Evolutionary conservation across 805 yeast genomes (phyloP), one percentile per base, ranked within the genome.

Genomic region (Sugiyamaella chiloensis): DNA sequence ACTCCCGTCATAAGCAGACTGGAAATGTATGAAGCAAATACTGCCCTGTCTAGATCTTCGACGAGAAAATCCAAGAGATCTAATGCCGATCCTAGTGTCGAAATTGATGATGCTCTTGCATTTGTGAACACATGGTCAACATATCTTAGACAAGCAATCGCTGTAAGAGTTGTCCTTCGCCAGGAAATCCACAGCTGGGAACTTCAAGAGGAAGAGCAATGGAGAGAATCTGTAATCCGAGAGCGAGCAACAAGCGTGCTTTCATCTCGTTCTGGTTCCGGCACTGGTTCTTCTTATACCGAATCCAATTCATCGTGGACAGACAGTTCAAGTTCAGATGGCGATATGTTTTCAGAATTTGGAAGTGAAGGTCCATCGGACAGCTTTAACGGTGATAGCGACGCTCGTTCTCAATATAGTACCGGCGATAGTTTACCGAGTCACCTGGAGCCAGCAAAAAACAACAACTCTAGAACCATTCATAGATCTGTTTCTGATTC

Each of bases 91-190:
- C 26, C 41, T 19, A 29, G 43, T 9, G 47, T 26, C 24, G 44
- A 55, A 19, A 51, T 62, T n/a, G 62, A 61, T 5, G 60, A 54
- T n/a, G 63, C 61, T 5, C 40, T 59, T 24, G 60, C 57, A 5
- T 61, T 65, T 41, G 66, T 61, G 4, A 52, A 52, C 9, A 54
- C 66, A 1, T 65, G 68, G 68, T 57, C 64, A 2, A 34, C 52
- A 2, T 65, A 63, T 40, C 48, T 65, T 21, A 55, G 60, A 14
- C 52, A 58, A 8, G 63, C 66, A 1, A 56, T 65, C 40, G 68
- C 68, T 3, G 55, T 58, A 5, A 52, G 68, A 2, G 65, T 61
- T 4, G 48, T 60, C 1, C 52, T 58, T 9, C 49, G 61, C 11
- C 51, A 57, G 39, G 58, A 58, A 44, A 54, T 53, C 23, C 57